phyloP scores from a whole-genome alignment of 176 grass and related monocot genomes.

The sorghum (Sorghum bicolor) region Sorghum_bicolor_NCBIv3 NC_012873.2:56526001-56526500 shows the following conservation, averaged over 20 bases:
- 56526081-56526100: constrained; percentile 27
- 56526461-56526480: constrained; percentile 57
- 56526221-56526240: neutral
- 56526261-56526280: constrained; percentile 1
- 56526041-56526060: constrained; percentile 9
- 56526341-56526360: constrained; percentile 35
- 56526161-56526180: constrained; percentile 15
- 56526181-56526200: constrained; percentile 8
- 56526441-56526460: constrained; percentile 25
- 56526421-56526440: constrained; percentile 29
- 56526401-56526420: constrained; percentile 4
- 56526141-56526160: constrained; percentile 35
- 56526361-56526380: constrained; percentile 12
- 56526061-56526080: constrained; percentile 40
- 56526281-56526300: constrained; percentile 13
- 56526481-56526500: constrained; percentile 64
- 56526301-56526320: neutral
- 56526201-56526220: constrained; percentile 11
- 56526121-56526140: constrained; percentile 24
- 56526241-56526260: constrained; percentile 28
- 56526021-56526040: constrained; percentile 24
- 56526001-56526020: constrained; percentile 31
- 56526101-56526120: constrained; percentile 6
- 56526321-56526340: constrained; percentile 18
- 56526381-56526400: constrained; percentile 6